Conservation (phyloP, 139 green algal genomes). For the Pleodorina starrii region DNA sequence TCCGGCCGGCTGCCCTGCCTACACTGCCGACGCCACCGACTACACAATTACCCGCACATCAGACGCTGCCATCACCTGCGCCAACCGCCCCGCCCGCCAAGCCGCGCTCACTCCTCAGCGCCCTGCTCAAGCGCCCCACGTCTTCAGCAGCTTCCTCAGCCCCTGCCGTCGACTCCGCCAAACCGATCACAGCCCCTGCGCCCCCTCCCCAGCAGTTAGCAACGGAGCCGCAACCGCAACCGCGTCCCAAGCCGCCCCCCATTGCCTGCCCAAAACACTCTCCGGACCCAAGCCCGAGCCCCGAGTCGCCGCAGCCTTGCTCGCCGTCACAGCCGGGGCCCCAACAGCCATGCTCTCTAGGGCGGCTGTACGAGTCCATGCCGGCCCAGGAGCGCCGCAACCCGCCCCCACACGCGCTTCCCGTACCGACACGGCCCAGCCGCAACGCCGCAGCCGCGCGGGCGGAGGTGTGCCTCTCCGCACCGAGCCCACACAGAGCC, state of each 20-base stretch:
- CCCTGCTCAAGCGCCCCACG: neutral
- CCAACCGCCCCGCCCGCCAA: neutral
- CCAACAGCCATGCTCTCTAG: neutral
- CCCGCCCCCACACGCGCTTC: neutral
- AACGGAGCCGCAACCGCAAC: too few relatives aligned
- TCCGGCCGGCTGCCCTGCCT: too few relatives aligned
- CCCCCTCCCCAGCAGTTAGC: too few relatives aligned
- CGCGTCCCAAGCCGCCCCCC: too few relatives aligned
- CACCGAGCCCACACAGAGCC: neutral
- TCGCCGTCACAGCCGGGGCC: too few relatives aligned
- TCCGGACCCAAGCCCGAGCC: too few relatives aligned
- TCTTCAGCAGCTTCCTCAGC: too few relatives aligned
- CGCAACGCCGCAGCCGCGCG: neutral
- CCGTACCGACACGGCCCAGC: neutral
- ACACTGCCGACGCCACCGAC: neutral
- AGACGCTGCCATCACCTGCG: neutral
- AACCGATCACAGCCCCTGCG: too few relatives aligned
- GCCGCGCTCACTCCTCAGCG: constrained; percentile 7
- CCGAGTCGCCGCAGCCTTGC: too few relatives aligned
- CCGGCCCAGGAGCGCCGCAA: neutral
- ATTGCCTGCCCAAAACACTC: too few relatives aligned
- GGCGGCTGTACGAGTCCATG: neutral
- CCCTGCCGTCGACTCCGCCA: too few relatives aligned
- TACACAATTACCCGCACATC: neutral
- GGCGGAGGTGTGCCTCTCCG: neutral